Base-by-base conservation (phyloP, 495 filamentous ascomycete genomes). In the Penicillium riverlandense region DNA sequence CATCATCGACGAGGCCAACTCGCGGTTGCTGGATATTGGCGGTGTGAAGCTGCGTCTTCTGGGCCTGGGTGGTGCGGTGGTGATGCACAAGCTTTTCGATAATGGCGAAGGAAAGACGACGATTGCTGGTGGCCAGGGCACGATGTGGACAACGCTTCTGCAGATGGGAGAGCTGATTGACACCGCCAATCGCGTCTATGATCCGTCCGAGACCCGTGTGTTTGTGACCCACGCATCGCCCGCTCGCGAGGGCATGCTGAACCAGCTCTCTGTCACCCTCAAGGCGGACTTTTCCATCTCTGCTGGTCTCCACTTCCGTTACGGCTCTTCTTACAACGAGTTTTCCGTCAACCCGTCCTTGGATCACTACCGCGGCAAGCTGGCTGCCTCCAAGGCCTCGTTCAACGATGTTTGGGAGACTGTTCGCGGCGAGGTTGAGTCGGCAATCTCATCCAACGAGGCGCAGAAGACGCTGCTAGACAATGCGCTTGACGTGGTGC, bases 341-440 rank as follows among this genome's bases (percentile, higher is more conserved):
- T 99, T 97, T 69, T 95, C 89, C 54, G 94, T 99, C 53, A 99
- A 99, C 61, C 94, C 94, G 1, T 95, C 91, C 0, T 71, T 99
- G 39, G 94, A 99, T 57, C 92, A 97, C 66, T 99, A 99, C 65
- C 89, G 94, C 39, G 94, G 94, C 55, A 99, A 97, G 78, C 88
- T 99, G 34, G 91, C 94, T n/a, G 92, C 92, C 7, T 97, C 92
- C 16, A 97, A 96, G 67, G 90, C 94, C 1, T 96, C 90, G 0
- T 99, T 99, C 70, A 95, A 91, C 63, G 94, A 99, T 67, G 94
- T 99, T 7, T 99, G 94, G 94, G 94, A 99, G 66, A 99, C 94
- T 11, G 94, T 99, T 45, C 92, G 92, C 63, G 71, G 79, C 15
- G 94, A 99, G 59, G 94, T 99, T 6, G 84, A 95, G 65, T 84